These are phyloP conservation scores for Ophiostoma montium DNA, from an alignment of 2,329 filamentous ascomycete species.

Conservation along the genomic window DNA sequence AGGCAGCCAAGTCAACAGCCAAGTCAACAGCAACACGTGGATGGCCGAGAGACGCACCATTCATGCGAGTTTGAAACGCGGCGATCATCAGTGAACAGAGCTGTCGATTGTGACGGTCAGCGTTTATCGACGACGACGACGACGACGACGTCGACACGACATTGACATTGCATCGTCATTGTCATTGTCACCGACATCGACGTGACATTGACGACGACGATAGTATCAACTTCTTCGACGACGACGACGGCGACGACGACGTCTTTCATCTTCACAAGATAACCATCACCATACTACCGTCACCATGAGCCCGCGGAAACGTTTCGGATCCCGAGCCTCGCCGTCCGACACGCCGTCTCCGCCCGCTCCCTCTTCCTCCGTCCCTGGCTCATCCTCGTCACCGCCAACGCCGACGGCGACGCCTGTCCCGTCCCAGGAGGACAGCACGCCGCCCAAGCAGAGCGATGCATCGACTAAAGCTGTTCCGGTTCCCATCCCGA, in stretches of 20 bases:
- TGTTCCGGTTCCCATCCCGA: slow-evolving; percentile 3
- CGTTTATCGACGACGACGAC: neutral
- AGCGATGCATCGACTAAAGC: slow-evolving; percentile 3
- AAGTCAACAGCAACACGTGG: too few relatives aligned
- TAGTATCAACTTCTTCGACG: neutral
- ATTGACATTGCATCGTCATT: too few relatives aligned
- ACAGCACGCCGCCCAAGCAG: neutral
- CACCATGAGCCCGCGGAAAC: slow-evolving; percentile 30
- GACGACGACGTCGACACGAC: neutral
- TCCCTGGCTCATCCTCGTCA: neutral
- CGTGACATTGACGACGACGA: neutral
- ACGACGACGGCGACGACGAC: neutral
- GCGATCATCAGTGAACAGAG: too few relatives aligned
- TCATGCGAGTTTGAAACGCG: neutral
- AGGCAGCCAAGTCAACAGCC: slow-evolving; percentile 4
- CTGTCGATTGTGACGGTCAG: too few relatives aligned
- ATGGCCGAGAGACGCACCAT: too few relatives aligned
- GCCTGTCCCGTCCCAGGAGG: neutral
- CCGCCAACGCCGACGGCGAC: neutral
- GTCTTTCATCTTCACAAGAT: neutral
- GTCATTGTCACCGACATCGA: neutral
- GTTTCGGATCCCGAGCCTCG: slow-evolving; percentile 24
- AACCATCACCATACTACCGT: neutral
- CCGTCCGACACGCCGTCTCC: slow-evolving; percentile 16
- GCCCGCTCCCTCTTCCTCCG: neutral